Percentiles rank a stretch among this genome's conserved stretches.
phyloP scores from a whole-genome alignment of 441 rosid species.

The Adansonia rubrostipa region DNA sequence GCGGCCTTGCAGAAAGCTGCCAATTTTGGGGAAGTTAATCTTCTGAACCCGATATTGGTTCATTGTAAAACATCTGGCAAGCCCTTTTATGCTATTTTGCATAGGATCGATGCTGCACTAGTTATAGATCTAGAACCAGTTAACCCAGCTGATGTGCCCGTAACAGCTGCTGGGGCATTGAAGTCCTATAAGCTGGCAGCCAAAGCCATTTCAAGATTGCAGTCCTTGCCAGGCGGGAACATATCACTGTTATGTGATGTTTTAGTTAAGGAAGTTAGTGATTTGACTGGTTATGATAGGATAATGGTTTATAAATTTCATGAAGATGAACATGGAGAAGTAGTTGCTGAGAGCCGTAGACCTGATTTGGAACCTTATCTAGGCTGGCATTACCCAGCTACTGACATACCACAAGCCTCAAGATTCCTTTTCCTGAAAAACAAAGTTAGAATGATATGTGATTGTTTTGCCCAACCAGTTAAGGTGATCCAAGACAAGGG shows the following conservation, averaged over 20 bases:
- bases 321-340: conserved; percentile 93
- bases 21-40: conserved; percentile 64
- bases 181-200: conserved; percentile 84
- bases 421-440: conserved; percentile 82
- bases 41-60: conserved; percentile 73
- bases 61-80: conserved; percentile 70
- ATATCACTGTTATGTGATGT: conserved; percentile 63
- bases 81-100: conserved; percentile 83
- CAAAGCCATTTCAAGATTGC: conserved; percentile 79
- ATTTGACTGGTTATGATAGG: conserved; percentile 77
- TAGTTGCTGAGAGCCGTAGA: conserved; percentile 60
- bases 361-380: conserved; percentile 71
- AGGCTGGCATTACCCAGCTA: conserved; percentile 88
- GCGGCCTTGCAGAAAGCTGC: conserved; percentile 73
- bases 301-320: conserved; percentile 89
- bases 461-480: conserved; percentile 64
- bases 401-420: conserved; percentile 91
- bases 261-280: conserved; percentile 75
- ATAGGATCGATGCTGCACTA: conserved; percentile 74
- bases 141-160: conserved; percentile 75
- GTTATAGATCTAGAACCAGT: conserved; percentile 85
- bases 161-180: conserved; percentile 84
- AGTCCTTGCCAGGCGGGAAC: conserved; percentile 73
- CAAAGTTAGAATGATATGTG: conserved; percentile 87
- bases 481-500: conserved; percentile 71